Conservation (phyloP, 2,329 filamentous ascomycete species). For the Esteya vermicola region DNA sequence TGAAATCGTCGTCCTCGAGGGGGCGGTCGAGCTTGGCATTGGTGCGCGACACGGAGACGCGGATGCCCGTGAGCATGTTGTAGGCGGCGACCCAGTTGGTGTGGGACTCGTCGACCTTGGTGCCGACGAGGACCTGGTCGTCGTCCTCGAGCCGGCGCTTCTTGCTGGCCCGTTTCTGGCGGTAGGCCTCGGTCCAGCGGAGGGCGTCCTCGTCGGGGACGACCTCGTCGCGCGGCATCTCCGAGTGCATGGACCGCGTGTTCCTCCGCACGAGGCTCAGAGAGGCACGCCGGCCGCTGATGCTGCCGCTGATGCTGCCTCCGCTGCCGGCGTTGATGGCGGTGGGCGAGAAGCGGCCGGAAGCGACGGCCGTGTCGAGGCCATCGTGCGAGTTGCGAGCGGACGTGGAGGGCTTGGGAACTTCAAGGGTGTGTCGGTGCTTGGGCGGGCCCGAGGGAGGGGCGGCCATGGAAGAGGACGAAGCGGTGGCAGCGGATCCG, state of each 20-base stretch:
- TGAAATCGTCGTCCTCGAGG: slow-evolving; percentile 82
- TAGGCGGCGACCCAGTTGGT: slow-evolving; percentile 97
- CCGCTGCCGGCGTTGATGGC: slow-evolving; percentile 34
- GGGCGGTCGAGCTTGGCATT: slow-evolving; percentile 93
- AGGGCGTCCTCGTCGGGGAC: slow-evolving; percentile 80
- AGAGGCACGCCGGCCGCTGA: slow-evolving; percentile 61
- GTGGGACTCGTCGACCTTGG: slow-evolving; percentile 94
- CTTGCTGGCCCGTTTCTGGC: slow-evolving; percentile 82
- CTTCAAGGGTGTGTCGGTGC: slow-evolving; percentile 79
- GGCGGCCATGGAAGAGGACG: slow-evolving; percentile 15
- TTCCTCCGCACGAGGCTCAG: slow-evolving; percentile 65
- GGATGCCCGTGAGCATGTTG: slow-evolving; percentile 98
- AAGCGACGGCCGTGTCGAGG: slow-evolving; percentile 50
- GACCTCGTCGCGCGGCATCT: slow-evolving; percentile 70
- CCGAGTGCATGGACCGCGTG: slow-evolving; percentile 75
- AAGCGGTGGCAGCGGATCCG: slow-evolving; percentile 27
- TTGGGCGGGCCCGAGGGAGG: slow-evolving; percentile 46
- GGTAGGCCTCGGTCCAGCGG: slow-evolving; percentile 84
- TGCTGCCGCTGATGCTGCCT: slow-evolving; percentile 22
- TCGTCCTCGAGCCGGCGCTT: slow-evolving; percentile 72
- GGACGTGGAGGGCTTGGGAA: slow-evolving; percentile 51
- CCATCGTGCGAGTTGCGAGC: slow-evolving; percentile 60
- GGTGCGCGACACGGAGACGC: slow-evolving; percentile 87
- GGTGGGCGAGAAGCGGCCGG: slow-evolving; percentile 67
- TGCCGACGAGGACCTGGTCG: slow-evolving; percentile 87